Base-by-base conservation (phyloP, 441 rosid genomes). In the Mallotus repandus region DNA sequence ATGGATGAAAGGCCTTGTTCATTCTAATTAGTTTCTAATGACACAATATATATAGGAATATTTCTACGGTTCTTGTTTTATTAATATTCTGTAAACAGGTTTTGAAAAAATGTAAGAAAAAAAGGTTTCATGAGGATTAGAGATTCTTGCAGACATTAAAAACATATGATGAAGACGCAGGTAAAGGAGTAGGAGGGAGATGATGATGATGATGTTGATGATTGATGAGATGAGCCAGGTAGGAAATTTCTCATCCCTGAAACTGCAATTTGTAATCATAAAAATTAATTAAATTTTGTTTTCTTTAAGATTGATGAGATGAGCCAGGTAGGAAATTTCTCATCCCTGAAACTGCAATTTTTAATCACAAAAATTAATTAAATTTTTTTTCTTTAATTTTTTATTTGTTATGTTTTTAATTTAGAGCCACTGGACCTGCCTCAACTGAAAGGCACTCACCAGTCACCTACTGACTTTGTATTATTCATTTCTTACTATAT, bases 261-360 rank as follows among this genome's bases (percentile, higher is more conserved):
- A 50, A 57, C 22, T 6, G 57, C 19, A 18, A 54, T 5, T 15
- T 54, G 7, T 1, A 54, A 54, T 15, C 29, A 16, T 62, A 61
- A 72, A 25, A 70, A 68, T 69, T 2, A 6, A 54, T 3, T 15
- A 8, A 6, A 18, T 6, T 4, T 12, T 49, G 13, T 13, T 3
- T 10, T 70, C n/a, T n/a, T n/a, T n/a, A n/a, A n/a, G n/a, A 12
- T 21, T 29, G 46, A 32, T 29, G 25, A 18, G 45, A 49, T 32
- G 12, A 73, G 70, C 66, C 83, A 80, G 85, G 87, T 80, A 67
- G 81, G 67, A 77, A 62, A 59, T 43, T 43, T 65, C 22, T 45
- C 22, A 11, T 63, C 55, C 76, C 35, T 45, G 45, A 64, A 50
- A 57, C 22, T 6, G 57, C 19, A 18, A 54, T 5, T 15, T 54